These are phyloP conservation scores for Microdochium trichocladiopsis DNA, from an alignment of 2,329 filamentous ascomycete species.

Conservation along the genomic window DNA sequence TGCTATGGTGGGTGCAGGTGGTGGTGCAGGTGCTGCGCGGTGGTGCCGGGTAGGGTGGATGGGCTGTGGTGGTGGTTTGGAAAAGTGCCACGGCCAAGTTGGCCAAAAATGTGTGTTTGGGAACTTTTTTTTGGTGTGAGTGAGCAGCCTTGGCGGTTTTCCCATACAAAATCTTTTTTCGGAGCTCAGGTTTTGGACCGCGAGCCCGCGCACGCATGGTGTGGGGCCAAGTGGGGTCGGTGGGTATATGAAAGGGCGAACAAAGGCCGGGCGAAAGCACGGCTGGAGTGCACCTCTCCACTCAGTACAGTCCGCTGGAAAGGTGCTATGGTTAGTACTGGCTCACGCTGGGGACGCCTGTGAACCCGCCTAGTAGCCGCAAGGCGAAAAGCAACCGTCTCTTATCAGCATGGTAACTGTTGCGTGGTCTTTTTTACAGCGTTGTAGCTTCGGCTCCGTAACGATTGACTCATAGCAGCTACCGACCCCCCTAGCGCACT, in stretches of 20 bases:
- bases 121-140: constrained; percentile 6
- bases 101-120: constrained; percentile 3
- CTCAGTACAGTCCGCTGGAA: neutral
- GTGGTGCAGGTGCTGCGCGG: neutral
- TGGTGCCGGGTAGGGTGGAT: neutral
- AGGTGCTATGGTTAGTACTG: neutral
- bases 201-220: constrained; percentile 1
- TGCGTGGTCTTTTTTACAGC: neutral
- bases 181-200: constrained; percentile 2
- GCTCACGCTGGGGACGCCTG: neutral
- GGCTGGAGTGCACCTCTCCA: neutral
- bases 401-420: neutral
- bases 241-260: constrained; percentile 11
- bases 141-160: constrained; percentile 6
- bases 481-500: neutral
- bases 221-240: constrained; percentile 7
- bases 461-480: neutral
- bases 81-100: constrained; percentile 1
- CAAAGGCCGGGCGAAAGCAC: neutral
- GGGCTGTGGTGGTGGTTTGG: neutral
- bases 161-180: constrained; percentile 9
- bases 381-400: neutral
- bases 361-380: neutral
- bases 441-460: neutral
- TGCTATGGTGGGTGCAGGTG: too few relatives aligned